Percentiles rank a stretch among this genome's conserved stretches.
Evolutionary conservation across 108 stramenopile species (phyloP).

Genomic region (Asterionellopsis glacialis): DNA sequence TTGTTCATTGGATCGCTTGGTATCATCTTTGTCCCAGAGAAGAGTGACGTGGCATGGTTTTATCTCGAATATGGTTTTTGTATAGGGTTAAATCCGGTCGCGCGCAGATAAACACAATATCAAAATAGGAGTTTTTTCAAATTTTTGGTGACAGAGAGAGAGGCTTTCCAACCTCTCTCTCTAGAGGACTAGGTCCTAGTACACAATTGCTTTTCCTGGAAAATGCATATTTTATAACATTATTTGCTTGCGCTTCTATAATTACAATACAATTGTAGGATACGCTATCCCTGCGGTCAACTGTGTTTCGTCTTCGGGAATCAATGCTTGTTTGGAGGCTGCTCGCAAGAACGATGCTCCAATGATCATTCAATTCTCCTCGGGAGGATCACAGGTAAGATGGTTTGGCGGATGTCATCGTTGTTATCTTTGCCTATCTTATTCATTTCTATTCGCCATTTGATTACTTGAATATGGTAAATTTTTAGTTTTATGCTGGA

Average conservation of each 20-base stretch:
- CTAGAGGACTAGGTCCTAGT: too few relatives aligned
- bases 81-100: too few relatives aligned
- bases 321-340: conserved; percentile 91
- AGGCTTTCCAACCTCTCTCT: too few relatives aligned
- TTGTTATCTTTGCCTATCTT: background rate
- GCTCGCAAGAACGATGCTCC: conserved; percentile 85
- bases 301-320: conserved; percentile 84
- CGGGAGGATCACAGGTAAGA: conserved; percentile 71
- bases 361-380: conserved; percentile 89
- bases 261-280: conserved; percentile 18
- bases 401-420: background rate
- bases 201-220: too few relatives aligned
- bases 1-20: too few relatives aligned
- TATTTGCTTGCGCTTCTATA: conserved; percentile 2
- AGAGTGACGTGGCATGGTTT: too few relatives aligned
- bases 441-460: background rate
- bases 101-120: too few relatives aligned
- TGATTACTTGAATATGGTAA: background rate
- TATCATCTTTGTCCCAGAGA: too few relatives aligned
- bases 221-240: too few relatives aligned
- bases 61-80: too few relatives aligned
- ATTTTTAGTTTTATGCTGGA: conserved; percentile 80
- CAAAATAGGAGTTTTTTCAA: too few relatives aligned
- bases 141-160: too few relatives aligned
- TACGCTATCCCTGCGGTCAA: conserved; percentile 95